Base-by-base conservation (phyloP, 2,329 filamentous ascomycete species). In the Leptographium radiaticola region DNA sequence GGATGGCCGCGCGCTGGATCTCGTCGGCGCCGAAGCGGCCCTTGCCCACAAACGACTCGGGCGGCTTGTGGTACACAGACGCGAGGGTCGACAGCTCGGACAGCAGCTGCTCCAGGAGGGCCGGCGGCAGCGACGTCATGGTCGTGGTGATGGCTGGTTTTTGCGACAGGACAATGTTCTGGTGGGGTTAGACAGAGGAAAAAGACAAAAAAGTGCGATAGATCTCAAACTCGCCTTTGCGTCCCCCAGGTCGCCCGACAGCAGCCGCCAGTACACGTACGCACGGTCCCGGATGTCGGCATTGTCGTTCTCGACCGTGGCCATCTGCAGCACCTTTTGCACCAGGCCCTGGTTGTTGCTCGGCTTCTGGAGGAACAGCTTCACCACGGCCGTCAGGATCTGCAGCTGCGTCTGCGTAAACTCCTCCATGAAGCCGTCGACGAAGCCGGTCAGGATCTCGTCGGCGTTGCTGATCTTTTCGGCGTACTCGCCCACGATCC, bases 381-480 rank as follows among this genome's bases (percentile, higher is more conserved):
- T 98, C 54, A 98, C 91, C 6, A 96, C 90, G 2, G 93, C 90
- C 10, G 93, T 98, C 62, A 98, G 76, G 61, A 97, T 97, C 70
- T 98, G 93, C 52, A 98, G 73, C 75, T 98, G 93, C n/a, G 89
- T 95, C 84, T 95, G 91, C 52, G 90, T 93, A 65, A 96, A 97
- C 68, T 98, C 93, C 66, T 97, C 93, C 67, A 87, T 86, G 67
- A 98, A 97, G 0, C 83, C 85, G 54, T 97, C 93, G 13, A 96
- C 91, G 64, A 98, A 98, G 18, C 86, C 84, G 52, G 83, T 78
- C 56, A 98, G 70, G 58, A 98, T 97, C 61, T 97, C 89, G 59
- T 90, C 89, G n/a, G 93, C 93, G 63, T 98, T 97, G 71, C 81
- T 95, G 64, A 98, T 98, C 76, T 98, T 98, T 73, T 98, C 93